Evolutionary conservation across 495 filamentous ascomycete genomes (phyloP).

Genomic region (Neurospora sp.): DNA sequence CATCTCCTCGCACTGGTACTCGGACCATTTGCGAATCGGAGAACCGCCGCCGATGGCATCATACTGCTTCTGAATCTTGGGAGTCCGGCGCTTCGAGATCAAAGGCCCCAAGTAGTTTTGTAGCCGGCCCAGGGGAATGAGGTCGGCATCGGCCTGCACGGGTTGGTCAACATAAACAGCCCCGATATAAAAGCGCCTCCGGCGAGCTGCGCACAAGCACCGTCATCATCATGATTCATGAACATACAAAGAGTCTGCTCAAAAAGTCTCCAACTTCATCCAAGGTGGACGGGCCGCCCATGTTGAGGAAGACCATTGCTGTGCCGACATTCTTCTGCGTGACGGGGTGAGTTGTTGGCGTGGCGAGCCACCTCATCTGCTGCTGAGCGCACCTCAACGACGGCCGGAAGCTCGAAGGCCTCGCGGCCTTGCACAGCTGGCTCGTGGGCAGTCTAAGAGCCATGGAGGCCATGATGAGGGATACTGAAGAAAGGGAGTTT

Average conservation of each 20-base stretch:
- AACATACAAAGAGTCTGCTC: constrained; percentile 79
- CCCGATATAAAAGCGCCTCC: not conserved
- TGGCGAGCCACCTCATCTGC: constrained; percentile 49
- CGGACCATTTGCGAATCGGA: constrained; percentile 96
- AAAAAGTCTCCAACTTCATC: constrained; percentile 85
- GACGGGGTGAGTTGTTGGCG: constrained; percentile 55
- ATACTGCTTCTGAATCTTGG: constrained; percentile 95
- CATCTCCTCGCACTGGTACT: constrained; percentile 85
- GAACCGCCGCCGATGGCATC: constrained; percentile 91
- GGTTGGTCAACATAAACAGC: constrained; percentile 7
- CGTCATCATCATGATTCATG: not conserved
- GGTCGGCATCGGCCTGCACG: constrained; percentile 72
- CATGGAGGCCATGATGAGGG: constrained; percentile 27
- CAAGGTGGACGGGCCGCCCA: constrained; percentile 89
- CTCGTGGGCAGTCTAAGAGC: constrained; percentile 34
- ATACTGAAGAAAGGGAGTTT: not conserved
- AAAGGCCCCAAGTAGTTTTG: constrained; percentile 85
- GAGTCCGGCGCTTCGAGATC: constrained; percentile 76
- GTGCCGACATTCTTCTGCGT: constrained; percentile 59
- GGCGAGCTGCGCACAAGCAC: not conserved
- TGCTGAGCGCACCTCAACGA: constrained; percentile 17
- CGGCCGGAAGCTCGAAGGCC: constrained; percentile 15
- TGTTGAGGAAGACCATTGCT: constrained; percentile 98
- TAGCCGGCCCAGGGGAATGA: constrained; percentile 91
- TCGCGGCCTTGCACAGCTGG: constrained; percentile 34